Evolutionary conservation across 225 moss, liverwort and hornwort genomes (phyloP), one percentile per base, ranked within the genome.

Genomic region (Marchantia paleacea): DNA sequence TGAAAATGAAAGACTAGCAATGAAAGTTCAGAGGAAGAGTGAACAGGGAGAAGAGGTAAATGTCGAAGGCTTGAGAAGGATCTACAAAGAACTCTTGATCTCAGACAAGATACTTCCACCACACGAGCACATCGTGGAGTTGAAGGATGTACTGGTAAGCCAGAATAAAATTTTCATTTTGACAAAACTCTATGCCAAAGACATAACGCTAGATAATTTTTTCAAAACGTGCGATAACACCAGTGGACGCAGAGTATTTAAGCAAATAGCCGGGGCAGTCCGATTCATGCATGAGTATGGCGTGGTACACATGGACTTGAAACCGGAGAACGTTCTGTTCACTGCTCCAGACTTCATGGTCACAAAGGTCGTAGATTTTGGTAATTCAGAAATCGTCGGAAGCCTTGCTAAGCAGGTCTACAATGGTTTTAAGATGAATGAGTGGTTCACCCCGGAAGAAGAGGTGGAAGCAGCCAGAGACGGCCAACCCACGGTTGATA

Each of bases 221-320:
- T 62, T 31, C 61, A 10, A n/a, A 26, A 11, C 3, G 11, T 60
- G 60, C 6, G 63, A 50, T 12, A 48, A 61, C 15, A 24, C 14
- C 11, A 63, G n/a, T 26, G 18, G n/a, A 1, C 77, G 62, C 47
- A 77, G 61, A 61, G 22, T 63, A 7, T 78, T 78, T 20, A 64
- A 78, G 66, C 78, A 78, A 15, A 18, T 78, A 16, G 39, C 63
- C 12, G 51, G 49, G 25, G 51, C 12, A 39, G 49, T 78, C 10
- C 77, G 77, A 7, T 63, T 77, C 77, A 77, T 77, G 77, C 77
- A 77, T 25, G 22, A 61, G 39, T 62, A 77, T 25, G 77, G 77
- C 10, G 77, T 77, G 39, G 62, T 64, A 30, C 60, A 77, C 61
- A 61, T 61, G 61, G 62, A 63, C 61, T 51, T 77, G 47, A 48